Base-by-base conservation (phyloP, 176 grass and related monocot species). In the Avena eriantha region DNA sequence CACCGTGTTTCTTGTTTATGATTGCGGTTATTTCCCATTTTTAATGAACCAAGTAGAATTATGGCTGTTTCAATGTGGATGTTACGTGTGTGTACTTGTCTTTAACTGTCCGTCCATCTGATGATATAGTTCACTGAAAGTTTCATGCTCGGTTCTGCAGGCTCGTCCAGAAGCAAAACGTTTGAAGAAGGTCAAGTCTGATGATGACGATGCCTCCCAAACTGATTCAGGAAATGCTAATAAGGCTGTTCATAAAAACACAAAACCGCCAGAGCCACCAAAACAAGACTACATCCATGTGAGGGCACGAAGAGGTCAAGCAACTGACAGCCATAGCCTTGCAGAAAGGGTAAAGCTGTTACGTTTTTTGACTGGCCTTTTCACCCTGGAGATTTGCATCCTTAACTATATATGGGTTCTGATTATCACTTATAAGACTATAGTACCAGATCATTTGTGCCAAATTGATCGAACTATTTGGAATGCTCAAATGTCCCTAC, bases 231-330 rank as follows among this genome's bases (percentile, higher is more conserved):
- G 78, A 78, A 84, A 84, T 71, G 86, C 78, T 80, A 90, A 80
- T 51, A 95, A 95, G 67, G 41, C 74, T 65, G 55, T 26, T 76
- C 80, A 93, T 78, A 61, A 94, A 92, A 92, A 90, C 86, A 72
- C 86, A 64, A 60, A 45, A 74, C 83, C 78, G 11, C 46, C 29
- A 54, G 96, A 92, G 78, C 89, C 76, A 84, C 85, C 90, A 33
- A 99, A 96, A 56, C 94, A 99, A 90, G 94, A 99, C 79, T 99
- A 89, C 59, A 99, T 99, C 77, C 97, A 99, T 85, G 96, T 98
- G 50, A 95, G 93, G 81, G 96, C 93, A 88, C 92, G 96, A 83
- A 94, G 96, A 69, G 96, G 96, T 72, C 93, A 96, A 96, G 96
- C 96, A 26, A 98, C 96, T 47, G 96, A 98, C 39, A 98, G 91